Evolutionary conservation across 1,284 basidiomycete genomes (phyloP).

Genomic region (Mrakiaceae sp.): DNA sequence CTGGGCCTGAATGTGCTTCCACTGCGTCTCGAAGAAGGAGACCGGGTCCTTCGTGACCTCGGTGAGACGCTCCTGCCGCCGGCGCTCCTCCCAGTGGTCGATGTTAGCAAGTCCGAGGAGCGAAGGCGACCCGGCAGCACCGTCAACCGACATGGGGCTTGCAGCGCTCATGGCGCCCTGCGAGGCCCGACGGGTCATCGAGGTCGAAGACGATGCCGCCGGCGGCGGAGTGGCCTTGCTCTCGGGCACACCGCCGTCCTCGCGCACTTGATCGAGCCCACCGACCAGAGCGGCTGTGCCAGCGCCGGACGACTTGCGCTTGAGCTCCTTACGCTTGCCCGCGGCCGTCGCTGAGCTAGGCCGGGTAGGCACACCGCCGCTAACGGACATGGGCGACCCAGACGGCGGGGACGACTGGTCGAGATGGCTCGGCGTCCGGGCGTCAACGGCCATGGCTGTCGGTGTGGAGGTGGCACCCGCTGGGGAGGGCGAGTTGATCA

Average conservation of each 20-base stretch:
- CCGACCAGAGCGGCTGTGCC: no score
- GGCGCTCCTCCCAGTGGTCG: not conserved
- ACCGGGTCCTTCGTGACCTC: conserved; percentile 12
- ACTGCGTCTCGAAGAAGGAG: conserved; percentile 14
- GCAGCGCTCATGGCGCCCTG: not conserved
- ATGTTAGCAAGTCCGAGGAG: not conserved
- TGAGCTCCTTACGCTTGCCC: not conserved
- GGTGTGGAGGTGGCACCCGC: not conserved
- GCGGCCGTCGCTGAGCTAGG: not conserved
- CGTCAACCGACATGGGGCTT: not conserved
- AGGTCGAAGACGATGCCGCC: not conserved
- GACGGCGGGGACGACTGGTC: not conserved
- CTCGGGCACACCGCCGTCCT: not conserved
- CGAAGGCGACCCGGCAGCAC: not conserved
- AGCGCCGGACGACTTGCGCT: conserved; percentile 7
- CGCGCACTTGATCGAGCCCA: not conserved
- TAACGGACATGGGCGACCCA: conserved; percentile 2
- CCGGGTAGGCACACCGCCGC: no score
- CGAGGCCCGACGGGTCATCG: conserved; percentile 2
- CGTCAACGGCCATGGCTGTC: not conserved
- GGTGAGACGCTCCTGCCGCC: not conserved
- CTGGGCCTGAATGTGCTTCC: conserved; percentile 8
- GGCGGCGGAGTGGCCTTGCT: not conserved
- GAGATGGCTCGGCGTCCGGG: conserved; percentile 6
- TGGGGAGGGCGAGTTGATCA: not conserved